Evolutionary conservation across 1,284 basidiomycete genomes (phyloP).

Genomic region (Exobasidium cylindrosporum): DNA sequence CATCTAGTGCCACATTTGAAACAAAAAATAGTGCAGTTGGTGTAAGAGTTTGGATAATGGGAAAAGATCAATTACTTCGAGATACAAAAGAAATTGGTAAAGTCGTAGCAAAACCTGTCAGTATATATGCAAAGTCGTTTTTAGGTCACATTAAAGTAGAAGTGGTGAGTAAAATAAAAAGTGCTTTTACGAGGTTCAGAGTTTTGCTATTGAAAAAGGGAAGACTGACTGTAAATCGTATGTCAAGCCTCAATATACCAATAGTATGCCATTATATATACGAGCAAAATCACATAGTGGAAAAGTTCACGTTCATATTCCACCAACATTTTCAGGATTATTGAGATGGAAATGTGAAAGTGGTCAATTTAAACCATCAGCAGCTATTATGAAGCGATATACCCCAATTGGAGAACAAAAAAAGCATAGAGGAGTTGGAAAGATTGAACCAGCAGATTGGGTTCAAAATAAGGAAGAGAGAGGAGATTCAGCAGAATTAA

Average conservation of each 20-base stretch:
- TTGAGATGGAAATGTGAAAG: conserved; percentile 38
- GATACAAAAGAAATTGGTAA: not conserved
- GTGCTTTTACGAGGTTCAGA: too few species aligned
- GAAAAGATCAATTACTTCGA: not conserved
- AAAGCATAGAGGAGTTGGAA: conserved; percentile 37
- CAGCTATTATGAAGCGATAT: conserved; percentile 23
- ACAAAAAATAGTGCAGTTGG: conserved; percentile 1
- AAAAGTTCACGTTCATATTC: conserved; percentile 33
- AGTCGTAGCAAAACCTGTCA: conserved; percentile 19
- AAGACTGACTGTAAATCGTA: conserved; percentile 9
- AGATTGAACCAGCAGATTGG: conserved; percentile 18
- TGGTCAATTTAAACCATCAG: conserved; percentile 36
- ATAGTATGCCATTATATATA: conserved; percentile 34
- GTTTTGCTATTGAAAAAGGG: too few species aligned
- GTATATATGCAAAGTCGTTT: conserved; percentile 25
- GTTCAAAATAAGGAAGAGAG: conserved; percentile 5
- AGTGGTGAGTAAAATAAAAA: conserved; percentile 12
- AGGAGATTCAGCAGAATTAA: conserved; percentile 9
- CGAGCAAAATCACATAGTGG: conserved; percentile 28
- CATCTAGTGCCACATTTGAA: conserved; percentile 9
- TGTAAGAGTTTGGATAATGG: conserved; percentile 7
- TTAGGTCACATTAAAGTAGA: conserved; percentile 22
- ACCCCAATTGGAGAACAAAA: conserved; percentile 26
- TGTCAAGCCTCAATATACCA: conserved; percentile 28
- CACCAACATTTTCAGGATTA: conserved; percentile 36